Evolutionary conservation across 163 green algal species (phyloP), one percentile per base, ranked within the genome.

Genomic region (Coccomyxa subellipsoidea): DNA sequence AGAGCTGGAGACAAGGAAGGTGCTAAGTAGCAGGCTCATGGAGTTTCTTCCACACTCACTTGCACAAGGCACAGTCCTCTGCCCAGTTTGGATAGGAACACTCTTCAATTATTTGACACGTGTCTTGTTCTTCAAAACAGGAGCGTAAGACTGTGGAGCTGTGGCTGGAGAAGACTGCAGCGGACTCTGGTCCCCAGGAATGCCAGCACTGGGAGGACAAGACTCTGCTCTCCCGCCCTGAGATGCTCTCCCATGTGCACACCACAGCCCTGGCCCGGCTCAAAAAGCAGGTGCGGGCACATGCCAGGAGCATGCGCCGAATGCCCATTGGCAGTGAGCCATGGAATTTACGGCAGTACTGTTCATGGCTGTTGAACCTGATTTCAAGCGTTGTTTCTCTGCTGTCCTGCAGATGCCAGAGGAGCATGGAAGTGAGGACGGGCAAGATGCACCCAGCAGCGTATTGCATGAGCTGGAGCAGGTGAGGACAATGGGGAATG

Each of bases 161-260:
- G 7, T 73, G 66, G 66, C 66, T 73, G 66, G 66, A 73, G 66
- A 59, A 18, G 15, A 27, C 47, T 27, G 47, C 47, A 18, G 47
- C 47, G 23, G 47, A 59, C 21, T 12, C 47, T 12, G 47, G 15
- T 59, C 15, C 47, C 23, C 23, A 27, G 47, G 47, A 59, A 59
- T 59, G 47, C 23, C 47, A 59, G 47, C 66, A 73, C 66, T 73
- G 66, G 66, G 66, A 73, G 66, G n/a, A 34, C 66, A 73, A 73
- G 8, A 32, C 29, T 8, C 66, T 73, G 66, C 2, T 73, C 21
- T 35, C 66, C 21, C 47, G 47, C 47, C 4, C 47, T 59, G 47
- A 59, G 47, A 59, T 59, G 47, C 47, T 59, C 47, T 27, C 1
- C 47, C 47, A 27, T 59, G 47, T 59, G 47, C 47, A 59, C 23